Evolutionary conservation across 768 basidiomycete genomes (phyloP).

Genomic region (Trametes coccinea): DNA sequence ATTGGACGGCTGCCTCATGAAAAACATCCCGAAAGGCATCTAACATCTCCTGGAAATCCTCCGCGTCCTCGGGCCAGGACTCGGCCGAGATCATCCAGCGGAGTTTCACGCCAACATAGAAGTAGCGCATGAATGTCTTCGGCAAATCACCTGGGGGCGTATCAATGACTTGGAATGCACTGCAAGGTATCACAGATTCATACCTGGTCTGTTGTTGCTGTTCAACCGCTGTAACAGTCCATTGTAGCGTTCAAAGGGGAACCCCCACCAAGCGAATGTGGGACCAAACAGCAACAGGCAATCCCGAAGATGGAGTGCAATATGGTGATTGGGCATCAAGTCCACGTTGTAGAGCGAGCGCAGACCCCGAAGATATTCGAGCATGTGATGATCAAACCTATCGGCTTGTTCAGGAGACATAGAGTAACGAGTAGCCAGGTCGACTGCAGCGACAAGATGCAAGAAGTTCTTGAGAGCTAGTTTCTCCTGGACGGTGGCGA

Average conservation of each 20-base stretch:
- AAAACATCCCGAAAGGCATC: neutral
- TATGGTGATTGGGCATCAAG: constrained; percentile 35
- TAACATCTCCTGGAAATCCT: neutral
- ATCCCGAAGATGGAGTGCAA: constrained; percentile 34
- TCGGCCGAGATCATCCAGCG: neutral
- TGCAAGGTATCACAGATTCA: neutral
- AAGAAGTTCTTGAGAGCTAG: constrained; percentile 34
- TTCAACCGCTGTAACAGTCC: constrained; percentile 27
- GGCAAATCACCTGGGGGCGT: neutral
- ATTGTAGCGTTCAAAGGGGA: constrained; percentile 36
- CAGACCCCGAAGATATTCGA: constrained; percentile 25
- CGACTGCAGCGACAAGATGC: constrained; percentile 25
- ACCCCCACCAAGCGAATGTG: constrained; percentile 25
- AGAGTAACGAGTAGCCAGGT: constrained; percentile 23
- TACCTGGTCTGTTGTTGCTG: constrained; percentile 25
- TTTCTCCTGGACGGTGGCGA: constrained; percentile 9
- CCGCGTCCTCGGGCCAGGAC: neutral
- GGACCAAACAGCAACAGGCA: constrained; percentile 34
- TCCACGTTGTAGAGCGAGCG: constrained; percentile 29
- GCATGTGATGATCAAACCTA: constrained; percentile 6
- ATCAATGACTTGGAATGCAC: neutral
- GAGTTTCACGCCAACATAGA: constrained; percentile 1
- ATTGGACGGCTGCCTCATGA: neutral
- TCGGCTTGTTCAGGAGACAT: constrained; percentile 8
- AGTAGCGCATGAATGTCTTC: constrained; percentile 5